Conservation (phyloP, 257 asterid species). For the Forsythia suspensa region DNA sequence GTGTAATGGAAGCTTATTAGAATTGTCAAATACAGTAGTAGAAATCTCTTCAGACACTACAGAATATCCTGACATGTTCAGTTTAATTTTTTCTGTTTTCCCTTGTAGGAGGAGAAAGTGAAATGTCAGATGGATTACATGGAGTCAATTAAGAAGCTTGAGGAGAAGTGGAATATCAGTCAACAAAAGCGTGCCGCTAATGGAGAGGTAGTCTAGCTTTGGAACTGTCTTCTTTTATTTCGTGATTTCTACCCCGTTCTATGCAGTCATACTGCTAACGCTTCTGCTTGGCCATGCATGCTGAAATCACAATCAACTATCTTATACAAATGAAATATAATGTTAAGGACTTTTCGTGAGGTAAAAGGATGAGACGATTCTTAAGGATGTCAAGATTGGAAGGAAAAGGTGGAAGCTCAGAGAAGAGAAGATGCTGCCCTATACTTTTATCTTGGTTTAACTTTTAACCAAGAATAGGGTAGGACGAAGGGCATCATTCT, state of each 20-base stretch:
- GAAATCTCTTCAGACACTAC: neutral
- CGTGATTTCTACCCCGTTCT: constrained; percentile 11
- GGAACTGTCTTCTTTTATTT: constrained; percentile 14
- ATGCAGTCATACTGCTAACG: neutral
- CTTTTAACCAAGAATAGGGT: neutral
- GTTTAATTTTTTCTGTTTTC: constrained; percentile 11
- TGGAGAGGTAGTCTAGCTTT: constrained; percentile 64
- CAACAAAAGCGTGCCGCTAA: constrained; percentile 66
- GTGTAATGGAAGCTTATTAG: neutral
- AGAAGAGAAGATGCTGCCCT: neutral
- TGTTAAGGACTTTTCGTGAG: neutral
- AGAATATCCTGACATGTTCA: neutral
- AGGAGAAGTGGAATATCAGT: constrained; percentile 87
- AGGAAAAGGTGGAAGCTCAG: neutral
- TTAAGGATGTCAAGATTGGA: neutral
- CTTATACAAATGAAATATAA: neutral
- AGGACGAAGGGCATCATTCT: neutral
- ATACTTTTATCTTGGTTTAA: neutral
- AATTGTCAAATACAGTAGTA: neutral
- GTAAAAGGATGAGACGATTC: neutral
- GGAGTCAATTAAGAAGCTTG: constrained; percentile 95
- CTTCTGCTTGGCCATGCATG: neutral
- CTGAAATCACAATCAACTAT: neutral
- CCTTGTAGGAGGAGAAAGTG: constrained; percentile 81
- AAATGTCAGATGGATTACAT: constrained; percentile 98